Base-by-base conservation (phyloP, 441 rosid genomes). In the Pelargonium fulgidum region DNA sequence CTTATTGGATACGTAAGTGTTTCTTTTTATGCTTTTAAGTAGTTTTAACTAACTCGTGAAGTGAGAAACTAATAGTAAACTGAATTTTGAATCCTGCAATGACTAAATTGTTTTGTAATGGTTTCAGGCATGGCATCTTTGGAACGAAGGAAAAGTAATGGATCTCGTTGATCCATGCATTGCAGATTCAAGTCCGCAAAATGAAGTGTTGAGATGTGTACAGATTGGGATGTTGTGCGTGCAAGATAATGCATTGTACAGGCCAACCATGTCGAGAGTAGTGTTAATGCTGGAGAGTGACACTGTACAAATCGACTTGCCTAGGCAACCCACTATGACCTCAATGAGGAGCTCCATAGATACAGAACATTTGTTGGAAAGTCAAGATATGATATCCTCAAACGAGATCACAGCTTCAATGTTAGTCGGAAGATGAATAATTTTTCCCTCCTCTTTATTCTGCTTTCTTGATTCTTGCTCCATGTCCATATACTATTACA, bases 1-100 rank as follows among this genome's bases (percentile, higher is more conserved):
- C 90, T 93, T 47, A 81, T 87, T 8, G 81, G 81, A 50, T 83
- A 85, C 63, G 97, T 90, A 83, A 88, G 94, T 81, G 62, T 24
- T 68, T 26, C 26, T 8, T 1, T 1, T 5, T 36, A 16, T 62
- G 42, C 9, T 39, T 39, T 39, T 24, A 59, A 44, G 10, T 6
- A 5, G 59, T 29, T 26, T 59, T 61, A 14, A 13, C n/a, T 0
- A 12, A 3, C 5, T 50, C 11, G 14, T 11, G 58, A 12, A 14
- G 17, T 14, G 58, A 50, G 58, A 13, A 50, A 50, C 17, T 62
- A 62, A 62, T 62, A 17, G 62, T 54, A 54, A 54, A 54, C 62
- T 54, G 62, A 54, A n/a, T n/a, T 50, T n/a, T 4, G 19, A 50
- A 54, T 17, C 62, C 20, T 54, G 62, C 62, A 54, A 17, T 54